Conservation (phyloP, 2,329 filamentous ascomycete genomes). For the Teratosphaeriaceae sp. region DNA sequence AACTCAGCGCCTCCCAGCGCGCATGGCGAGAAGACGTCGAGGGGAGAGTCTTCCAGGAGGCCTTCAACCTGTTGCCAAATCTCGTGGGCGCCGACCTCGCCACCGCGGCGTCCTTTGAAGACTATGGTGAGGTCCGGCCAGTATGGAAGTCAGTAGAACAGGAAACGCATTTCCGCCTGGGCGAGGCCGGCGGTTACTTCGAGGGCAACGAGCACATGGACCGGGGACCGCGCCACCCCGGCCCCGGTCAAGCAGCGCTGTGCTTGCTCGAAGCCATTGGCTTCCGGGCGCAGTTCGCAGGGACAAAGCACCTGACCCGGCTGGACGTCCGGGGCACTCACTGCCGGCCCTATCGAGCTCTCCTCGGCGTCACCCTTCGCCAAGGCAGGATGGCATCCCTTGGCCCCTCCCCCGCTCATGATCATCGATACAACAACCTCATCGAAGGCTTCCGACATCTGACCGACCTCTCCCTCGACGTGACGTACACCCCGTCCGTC, state of each 20-base stretch:
- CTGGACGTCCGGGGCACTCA: slow-evolving; percentile 8
- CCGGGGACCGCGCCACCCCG: neutral
- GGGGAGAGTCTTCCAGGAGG: slow-evolving; percentile 13
- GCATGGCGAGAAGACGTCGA: slow-evolving; percentile 12
- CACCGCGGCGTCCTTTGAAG: too few species aligned
- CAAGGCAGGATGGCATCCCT: too few species aligned
- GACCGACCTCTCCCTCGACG: neutral
- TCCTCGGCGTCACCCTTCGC: neutral
- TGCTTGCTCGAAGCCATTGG: slow-evolving; percentile 15
- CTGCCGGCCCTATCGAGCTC: slow-evolving; percentile 13
- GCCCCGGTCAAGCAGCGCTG: slow-evolving; percentile 10
- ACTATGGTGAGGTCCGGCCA: neutral
- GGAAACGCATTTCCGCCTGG: too few species aligned
- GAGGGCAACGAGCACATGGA: neutral
- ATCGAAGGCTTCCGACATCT: neutral
- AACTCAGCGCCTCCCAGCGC: neutral
- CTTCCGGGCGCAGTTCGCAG: slow-evolving; percentile 12
- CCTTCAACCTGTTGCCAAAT: slow-evolving; percentile 16
- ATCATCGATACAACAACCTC: neutral
- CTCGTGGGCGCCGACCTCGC: neutral
- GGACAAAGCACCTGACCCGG: slow-evolving; percentile 10
- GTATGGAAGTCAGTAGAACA: too few species aligned
- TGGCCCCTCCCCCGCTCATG: neutral
- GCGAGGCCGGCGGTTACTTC: neutral
- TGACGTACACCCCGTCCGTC: neutral